Evolutionary conservation across 345 rosid species (phyloP), one percentile per base, ranked within the genome.

Genomic region (Laguncularia racemosa): DNA sequence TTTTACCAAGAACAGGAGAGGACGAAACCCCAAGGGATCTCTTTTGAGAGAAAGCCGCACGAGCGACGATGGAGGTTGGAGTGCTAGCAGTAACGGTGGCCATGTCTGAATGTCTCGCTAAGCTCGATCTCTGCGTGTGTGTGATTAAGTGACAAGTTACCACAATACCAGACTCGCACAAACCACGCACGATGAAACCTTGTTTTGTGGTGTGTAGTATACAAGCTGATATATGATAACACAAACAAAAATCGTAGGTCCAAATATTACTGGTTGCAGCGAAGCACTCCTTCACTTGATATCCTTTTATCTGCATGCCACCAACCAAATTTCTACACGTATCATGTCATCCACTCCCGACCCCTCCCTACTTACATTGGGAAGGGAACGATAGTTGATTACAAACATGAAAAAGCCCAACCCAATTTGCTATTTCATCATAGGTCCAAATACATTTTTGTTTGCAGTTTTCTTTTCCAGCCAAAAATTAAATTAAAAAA

Each of bases 311-410:
- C 96, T 58, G 47, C 43, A 55, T n/a, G 15, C 3, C 21, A 18
- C 98, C 96, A 82, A 84, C 62, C 73, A 45, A 0, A 1, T 63
- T 44, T 12, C 2, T 71, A 85, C 95, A 91, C 89, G 92, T 91
- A 88, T 67, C 71, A 48, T 45, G 16, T 53, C 44, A 78, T 81
- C 84, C 65, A 23, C 15, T 55, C 13, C 7, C 33, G 19, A 44
- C 59, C 58, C 26, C 13, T 23, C 18, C 16, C 18, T n/a, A n/a
- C n/a, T n/a, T n/a, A n/a, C n/a, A n/a, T n/a, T n/a, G n/a, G n/a
- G n/a, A n/a, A n/a, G n/a, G n/a, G n/a, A n/a, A n/a, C n/a, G n/a
- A n/a, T 19, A 50, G 21, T 16, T 21, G 20, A 50, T 50, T 21
- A 19, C 17, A 50, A 50, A 21, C 18, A 16, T 50, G 53, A 50